Conservation (phyloP, 2,329 filamentous ascomycete species). For the Rhynchosporium graminicola region DNA sequence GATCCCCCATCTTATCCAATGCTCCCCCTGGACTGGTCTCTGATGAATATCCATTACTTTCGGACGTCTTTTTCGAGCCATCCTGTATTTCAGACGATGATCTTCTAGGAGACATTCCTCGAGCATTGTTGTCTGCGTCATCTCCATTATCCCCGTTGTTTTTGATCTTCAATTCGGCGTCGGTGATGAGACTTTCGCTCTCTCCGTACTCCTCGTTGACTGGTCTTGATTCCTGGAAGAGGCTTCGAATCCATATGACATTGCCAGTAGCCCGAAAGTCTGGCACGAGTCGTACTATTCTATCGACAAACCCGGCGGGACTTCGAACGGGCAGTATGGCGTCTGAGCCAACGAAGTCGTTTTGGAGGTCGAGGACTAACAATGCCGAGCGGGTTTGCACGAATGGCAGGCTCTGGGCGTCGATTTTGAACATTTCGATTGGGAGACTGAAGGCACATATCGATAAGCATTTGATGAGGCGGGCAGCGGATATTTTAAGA, state of each 20-base stretch:
- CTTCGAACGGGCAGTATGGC: conserved; percentile 68
- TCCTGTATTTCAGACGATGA: conserved; percentile 25
- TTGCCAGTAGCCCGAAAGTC: conserved; percentile 72
- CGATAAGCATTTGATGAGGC: conserved; percentile 15
- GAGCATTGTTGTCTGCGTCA: conserved; percentile 11
- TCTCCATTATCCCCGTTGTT: conserved; percentile 13
- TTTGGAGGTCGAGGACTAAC: conserved; percentile 83
- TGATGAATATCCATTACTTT: conserved; percentile 18
- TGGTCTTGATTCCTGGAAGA: conserved; percentile 65
- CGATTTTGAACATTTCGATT: conserved; percentile 55
- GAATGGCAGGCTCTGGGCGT: conserved; percentile 55
- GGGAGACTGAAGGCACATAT: conserved; percentile 26
- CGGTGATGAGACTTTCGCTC: conserved; percentile 39
- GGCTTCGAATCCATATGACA: conserved; percentile 83
- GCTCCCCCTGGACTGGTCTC: conserved; percentile 19
- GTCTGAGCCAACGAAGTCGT: conserved; percentile 75
- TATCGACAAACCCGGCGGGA: conserved; percentile 65
- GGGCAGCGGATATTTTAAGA: conserved; percentile 1
- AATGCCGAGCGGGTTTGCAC: conserved; percentile 68
- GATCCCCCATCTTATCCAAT: conserved; percentile 23
- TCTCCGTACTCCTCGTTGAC: conserved; percentile 48
- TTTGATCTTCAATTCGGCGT: conserved; percentile 30
- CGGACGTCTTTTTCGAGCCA: conserved; percentile 22
- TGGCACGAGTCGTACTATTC: conserved; percentile 64
- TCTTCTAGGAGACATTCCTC: conserved; percentile 7